phyloP scores from a whole-genome alignment of 2,329 filamentous ascomycete species.

The Colletotrichum nymphaeae region DNA sequence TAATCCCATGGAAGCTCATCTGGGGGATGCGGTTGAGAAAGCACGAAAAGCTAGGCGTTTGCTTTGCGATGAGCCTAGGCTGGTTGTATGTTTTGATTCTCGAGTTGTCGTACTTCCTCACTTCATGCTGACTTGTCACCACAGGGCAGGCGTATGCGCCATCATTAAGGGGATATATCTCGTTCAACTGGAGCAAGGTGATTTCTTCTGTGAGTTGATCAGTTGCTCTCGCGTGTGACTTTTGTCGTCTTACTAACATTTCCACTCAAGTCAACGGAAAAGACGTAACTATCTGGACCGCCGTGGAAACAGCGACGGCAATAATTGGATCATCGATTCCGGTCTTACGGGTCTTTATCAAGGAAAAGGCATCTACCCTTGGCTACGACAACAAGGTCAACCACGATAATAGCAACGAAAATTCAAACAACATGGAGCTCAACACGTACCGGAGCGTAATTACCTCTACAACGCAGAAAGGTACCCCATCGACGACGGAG shows the following conservation, averaged over 20 bases:
- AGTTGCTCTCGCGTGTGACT: too few relatives aligned
- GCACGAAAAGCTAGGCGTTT: constrained; percentile 44
- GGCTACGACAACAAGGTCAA: constrained; percentile 13
- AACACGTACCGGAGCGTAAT: constrained; percentile 13
- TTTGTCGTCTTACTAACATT: not conserved
- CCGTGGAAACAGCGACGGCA: constrained; percentile 41
- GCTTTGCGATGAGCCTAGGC: constrained; percentile 39
- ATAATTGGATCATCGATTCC: constrained; percentile 47
- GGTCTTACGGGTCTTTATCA: constrained; percentile 45
- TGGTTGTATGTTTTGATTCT: constrained; percentile 37
- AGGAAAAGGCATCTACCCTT: constrained; percentile 27
- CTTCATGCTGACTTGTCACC: not conserved
- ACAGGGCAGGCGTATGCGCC: constrained; percentile 16
- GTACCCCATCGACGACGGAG: not conserved
- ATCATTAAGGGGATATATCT: constrained; percentile 28
- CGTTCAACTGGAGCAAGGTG: constrained; percentile 14
- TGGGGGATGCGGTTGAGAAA: constrained; percentile 43
- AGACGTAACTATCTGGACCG: constrained; percentile 43
- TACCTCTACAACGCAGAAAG: not conserved
- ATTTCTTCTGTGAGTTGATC: constrained; percentile 19
- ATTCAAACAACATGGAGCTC: constrained; percentile 9
- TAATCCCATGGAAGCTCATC: constrained; percentile 45
- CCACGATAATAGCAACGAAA: not conserved
- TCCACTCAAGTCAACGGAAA: constrained; percentile 31
- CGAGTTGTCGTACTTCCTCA: too few relatives aligned